These are phyloP conservation scores for Microbotryum scabiosae DNA, from an alignment of 1,284 basidiomycete genomes.

Conservation along the genomic window DNA sequence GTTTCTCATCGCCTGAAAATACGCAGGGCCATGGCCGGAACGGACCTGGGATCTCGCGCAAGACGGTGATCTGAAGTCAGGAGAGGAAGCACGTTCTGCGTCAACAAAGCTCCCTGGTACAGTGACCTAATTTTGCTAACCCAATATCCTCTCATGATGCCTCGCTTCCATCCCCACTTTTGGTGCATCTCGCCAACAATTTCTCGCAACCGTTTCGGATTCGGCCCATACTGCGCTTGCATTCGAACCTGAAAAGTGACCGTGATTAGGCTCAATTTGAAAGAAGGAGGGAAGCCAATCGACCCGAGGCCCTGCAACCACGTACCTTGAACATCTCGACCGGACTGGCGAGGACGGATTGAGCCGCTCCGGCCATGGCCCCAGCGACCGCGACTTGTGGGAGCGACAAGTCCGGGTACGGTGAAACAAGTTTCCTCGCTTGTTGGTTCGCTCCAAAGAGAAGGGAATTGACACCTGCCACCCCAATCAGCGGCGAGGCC, in stretches of 20 bases:
- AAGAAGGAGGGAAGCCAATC: neutral
- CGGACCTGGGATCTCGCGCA: conserved; percentile 72
- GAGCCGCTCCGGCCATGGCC: conserved; percentile 79
- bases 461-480: conserved; percentile 91
- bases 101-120: too few relatives aligned
- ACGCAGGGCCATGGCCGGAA: too few relatives aligned
- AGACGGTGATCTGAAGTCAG: conserved; percentile 64
- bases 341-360: conserved; percentile 77
- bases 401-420: conserved; percentile 62
- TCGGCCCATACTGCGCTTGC: conserved; percentile 77
- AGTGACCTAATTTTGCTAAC: conserved; percentile 43
- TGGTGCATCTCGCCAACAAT: conserved; percentile 74
- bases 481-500: conserved; percentile 83
- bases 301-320: neutral
- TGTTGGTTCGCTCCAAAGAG: conserved; percentile 82
- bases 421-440: conserved; percentile 74
- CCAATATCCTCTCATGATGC: conserved; percentile 96
- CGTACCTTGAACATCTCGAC: conserved; percentile 47
- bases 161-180: conserved; percentile 71
- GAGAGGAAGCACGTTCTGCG: too few relatives aligned
- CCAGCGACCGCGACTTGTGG: conserved; percentile 76
- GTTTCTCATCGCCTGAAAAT: too few relatives aligned
- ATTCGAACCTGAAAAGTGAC: conserved; percentile 74
- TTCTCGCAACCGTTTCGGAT: conserved; percentile 55
- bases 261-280: conserved; percentile 10